Base-by-base conservation (phyloP, 2,329 filamentous ascomycete genomes). In the Plenodomus biglobosus region DNA sequence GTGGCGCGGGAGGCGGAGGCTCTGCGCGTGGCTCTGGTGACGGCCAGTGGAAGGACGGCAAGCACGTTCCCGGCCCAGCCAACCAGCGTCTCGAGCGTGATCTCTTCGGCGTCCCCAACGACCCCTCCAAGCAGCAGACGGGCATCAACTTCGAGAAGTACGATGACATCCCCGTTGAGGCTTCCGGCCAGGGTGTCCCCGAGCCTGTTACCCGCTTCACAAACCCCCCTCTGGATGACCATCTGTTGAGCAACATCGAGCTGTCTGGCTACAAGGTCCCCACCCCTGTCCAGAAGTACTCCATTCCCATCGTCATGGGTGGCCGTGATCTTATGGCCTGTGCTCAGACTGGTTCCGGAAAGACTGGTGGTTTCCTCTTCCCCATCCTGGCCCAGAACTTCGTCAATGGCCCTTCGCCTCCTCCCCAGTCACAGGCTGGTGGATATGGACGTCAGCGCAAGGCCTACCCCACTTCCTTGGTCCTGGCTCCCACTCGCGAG, bases 101-200 rank as follows among this genome's bases (percentile, higher is more conserved):
- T 71, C 87, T 99, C 43, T 99, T 96, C 73, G 94, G 94, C 68
- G 80, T 87, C 42, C 79, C 86, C 64, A 92, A 97, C 74, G 94
- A 97, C 70, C 90, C 92, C 56, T 85, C 87, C 61, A 97, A 96
- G 82, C 89, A 96, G 75, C 89, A 95, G 69, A 96, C 91, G 27
- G 94, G 94, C 76, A 97, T 99, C 87, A 99, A 99, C 84, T 99
- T 99, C 73, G 87, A 96, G 80, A 99, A 99, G 82, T 99, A 99
- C 77, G 94, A 99, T 71, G 94, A 99, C 75, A 99, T 99, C 61
- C 94, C 94, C 46, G 94, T 99, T 58, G 94, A 97, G 78, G 94
- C 94, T 56, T 96, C 92, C 52, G 94, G 94, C 52, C 86, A 90
- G 44, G 85, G 95, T 69, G 91, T 97, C 44, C 94, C 94, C 38